Percentiles rank a stretch among this genome's conserved stretches.
Evolutionary conservation across 2,329 filamentous ascomycete genomes (phyloP).

Genomic region (Rutstroemia sp.): DNA sequence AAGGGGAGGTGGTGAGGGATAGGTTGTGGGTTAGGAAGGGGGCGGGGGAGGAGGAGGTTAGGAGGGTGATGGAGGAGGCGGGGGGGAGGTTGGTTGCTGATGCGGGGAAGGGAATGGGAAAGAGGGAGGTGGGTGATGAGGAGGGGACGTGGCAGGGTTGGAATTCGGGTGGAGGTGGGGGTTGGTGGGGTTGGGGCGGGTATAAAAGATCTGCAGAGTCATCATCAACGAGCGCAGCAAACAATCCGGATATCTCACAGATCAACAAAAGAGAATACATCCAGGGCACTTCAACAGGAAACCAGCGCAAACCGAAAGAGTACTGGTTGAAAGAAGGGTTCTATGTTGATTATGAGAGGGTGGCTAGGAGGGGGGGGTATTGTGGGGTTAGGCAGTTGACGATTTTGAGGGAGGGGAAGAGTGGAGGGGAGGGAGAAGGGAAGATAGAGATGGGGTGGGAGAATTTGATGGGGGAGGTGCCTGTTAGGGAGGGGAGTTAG

Average conservation of each 20-base stretch:
- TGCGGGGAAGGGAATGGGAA: constrained; percentile 23
- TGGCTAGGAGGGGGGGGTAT: constrained; percentile 44
- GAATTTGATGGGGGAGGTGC: constrained; percentile 24
- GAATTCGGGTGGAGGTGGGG: neutral
- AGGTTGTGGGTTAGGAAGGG: constrained; percentile 38
- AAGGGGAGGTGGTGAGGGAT: constrained; percentile 47
- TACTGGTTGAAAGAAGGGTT: constrained; percentile 27
- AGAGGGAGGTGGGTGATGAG: constrained; percentile 5
- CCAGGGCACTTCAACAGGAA: too few relatives aligned
- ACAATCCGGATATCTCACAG: too few relatives aligned
- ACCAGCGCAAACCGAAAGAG: constrained; percentile 8
- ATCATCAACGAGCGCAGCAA: too few relatives aligned
- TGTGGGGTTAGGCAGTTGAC: constrained; percentile 48
- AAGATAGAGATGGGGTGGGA: constrained; percentile 25
- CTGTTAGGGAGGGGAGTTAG: constrained; percentile 10
- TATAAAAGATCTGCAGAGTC: too few relatives aligned
- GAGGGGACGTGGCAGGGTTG: constrained; percentile 1
- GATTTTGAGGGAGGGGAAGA: constrained; percentile 31
- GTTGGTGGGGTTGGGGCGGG: too few relatives aligned
- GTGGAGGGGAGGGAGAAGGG: constrained; percentile 19
- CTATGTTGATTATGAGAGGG: constrained; percentile 37
- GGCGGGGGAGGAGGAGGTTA: neutral
- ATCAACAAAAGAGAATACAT: too few relatives aligned
- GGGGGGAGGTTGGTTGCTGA: too few relatives aligned
- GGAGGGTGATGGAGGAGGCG: too few relatives aligned